Base-by-base conservation (phyloP, 257 asterid genomes). In the Primulina tabacum region DNA sequence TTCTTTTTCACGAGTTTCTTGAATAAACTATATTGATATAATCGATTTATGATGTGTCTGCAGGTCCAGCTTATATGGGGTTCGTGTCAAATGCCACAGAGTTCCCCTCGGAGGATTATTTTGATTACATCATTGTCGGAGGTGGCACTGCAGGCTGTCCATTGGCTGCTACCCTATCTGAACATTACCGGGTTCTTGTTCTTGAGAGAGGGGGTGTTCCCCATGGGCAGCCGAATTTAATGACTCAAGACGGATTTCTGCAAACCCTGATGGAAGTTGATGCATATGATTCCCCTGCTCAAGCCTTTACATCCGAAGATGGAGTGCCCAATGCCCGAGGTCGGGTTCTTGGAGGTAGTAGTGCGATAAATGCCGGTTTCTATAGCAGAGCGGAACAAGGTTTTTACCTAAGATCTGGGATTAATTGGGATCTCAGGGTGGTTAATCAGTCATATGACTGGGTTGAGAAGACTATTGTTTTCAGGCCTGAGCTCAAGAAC, bases 61-160 rank as follows among this genome's bases (percentile, higher is more conserved):
- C 83, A 89, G 95, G 85, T 84, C 93, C 95, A 17, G 76, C 71
- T 33, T 87, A 89, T 68, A 66, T 86, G 71, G 79, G 80, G 0
- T 75, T 87, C 64, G 79, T 81, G 26, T 73, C 83, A 50, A 86
- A 89, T 32, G 96, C 92, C 3, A 92, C 93, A 3, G 93, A 82
- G 2, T 86, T 87, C 62, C 93, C 95, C 2, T 11, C 77, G 9
- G 83, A 80, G 35, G 88, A 86, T 33, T 82, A 82, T 80, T 84
- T 72, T 50, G 92, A 84, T 55, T 84, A 86, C 82, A 80, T 86
- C 53, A 61, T 83, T 3, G 92, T 89, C 52, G 96, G 97, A 29
- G 99, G 99, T 40, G 99, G 99, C 67, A 93, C 99, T 33, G 84
- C 96, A 38, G 96, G 97, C 16, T 90, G 99, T 78, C 96, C 97